A percentile compares a stretch with the other conserved stretches of the same genome.
phyloP scores from a whole-genome alignment of 2,329 filamentous ascomycete genomes.

The Claviceps lovelessii region DNA sequence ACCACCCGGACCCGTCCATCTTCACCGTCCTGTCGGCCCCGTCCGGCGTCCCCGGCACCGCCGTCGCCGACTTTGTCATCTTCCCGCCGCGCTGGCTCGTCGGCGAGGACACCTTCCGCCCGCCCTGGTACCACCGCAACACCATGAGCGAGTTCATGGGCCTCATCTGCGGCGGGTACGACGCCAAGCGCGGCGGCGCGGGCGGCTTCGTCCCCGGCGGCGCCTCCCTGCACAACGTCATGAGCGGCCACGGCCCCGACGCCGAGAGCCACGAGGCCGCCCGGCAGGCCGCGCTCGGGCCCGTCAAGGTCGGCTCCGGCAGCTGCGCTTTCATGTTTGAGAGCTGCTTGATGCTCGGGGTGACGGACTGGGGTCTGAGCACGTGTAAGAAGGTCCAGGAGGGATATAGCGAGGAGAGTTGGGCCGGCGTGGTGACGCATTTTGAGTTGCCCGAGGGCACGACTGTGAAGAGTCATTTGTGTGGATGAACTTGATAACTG shows the following conservation, averaged over 20 bases:
- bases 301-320: slow-evolving; percentile 43
- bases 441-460: slow-evolving; percentile 33
- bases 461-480: slow-evolving; percentile 13
- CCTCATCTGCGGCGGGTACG: slow-evolving; percentile 41
- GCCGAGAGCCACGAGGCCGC: slow-evolving; percentile 41
- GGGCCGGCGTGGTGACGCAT: slow-evolving; percentile 52
- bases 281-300: slow-evolving; percentile 36
- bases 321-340: slow-evolving; percentile 60
- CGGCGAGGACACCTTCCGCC: slow-evolving; percentile 54
- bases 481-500: neutral
- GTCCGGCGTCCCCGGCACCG: slow-evolving; percentile 55
- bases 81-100: slow-evolving; percentile 62
- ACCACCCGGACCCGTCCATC: slow-evolving; percentile 68
- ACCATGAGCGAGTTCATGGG: slow-evolving; percentile 55
- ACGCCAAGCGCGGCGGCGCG: slow-evolving; percentile 41
- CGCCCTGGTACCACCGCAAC: slow-evolving; percentile 60
- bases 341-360: slow-evolving; percentile 54
- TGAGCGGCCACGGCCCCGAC: slow-evolving; percentile 53
- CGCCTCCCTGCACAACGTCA: slow-evolving; percentile 52
- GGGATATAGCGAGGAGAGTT: slow-evolving; percentile 53
- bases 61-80: slow-evolving; percentile 58
- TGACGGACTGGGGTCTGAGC: slow-evolving; percentile 54
- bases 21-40: slow-evolving; percentile 55
- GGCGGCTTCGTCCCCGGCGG: slow-evolving; percentile 44
- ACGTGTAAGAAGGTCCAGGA: slow-evolving; percentile 43